These are phyloP conservation scores for Eucalyptus polybractea DNA, from an alignment of 345 rosid species.

Conservation along the genomic window DNA sequence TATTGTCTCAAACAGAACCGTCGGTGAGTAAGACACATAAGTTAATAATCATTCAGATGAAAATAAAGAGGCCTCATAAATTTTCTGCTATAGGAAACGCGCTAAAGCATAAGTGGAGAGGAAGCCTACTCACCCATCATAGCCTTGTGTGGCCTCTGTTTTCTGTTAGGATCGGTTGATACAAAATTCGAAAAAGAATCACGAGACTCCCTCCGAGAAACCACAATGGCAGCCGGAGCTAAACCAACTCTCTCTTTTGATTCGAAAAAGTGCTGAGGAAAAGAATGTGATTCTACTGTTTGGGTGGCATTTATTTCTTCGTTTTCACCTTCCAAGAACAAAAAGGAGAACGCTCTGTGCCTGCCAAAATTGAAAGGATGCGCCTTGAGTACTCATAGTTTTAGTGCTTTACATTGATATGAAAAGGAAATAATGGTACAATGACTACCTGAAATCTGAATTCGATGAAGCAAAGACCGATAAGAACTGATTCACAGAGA, in stretches of 20 bases:
- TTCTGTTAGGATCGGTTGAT: constrained; percentile 53
- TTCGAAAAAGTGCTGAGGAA: constrained; percentile 70
- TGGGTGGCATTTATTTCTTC: constrained; percentile 73
- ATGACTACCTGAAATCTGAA: constrained; percentile 65
- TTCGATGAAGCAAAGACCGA: constrained; percentile 72
- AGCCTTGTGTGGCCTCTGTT: constrained; percentile 32
- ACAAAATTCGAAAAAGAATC: constrained; percentile 47
- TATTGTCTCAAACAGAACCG: neutral
- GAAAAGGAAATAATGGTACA: neutral
- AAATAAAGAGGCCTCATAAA: neutral
- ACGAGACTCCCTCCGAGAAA: constrained; percentile 33
- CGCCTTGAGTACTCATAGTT: neutral
- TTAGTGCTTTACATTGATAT: neutral
- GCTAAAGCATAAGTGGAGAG: neutral
- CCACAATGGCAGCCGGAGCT: constrained; percentile 77
- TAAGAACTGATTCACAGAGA: constrained; percentile 86
- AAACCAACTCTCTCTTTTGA: constrained; percentile 58
- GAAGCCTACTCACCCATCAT: constrained; percentile 34
- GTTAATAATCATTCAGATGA: neutral
- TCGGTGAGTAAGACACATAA: neutral
- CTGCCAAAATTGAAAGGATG: constrained; percentile 13
- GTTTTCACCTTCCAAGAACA: constrained; percentile 68
- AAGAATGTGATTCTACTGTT: constrained; percentile 64
- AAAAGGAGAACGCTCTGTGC: constrained; percentile 76
- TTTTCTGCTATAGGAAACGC: neutral